Percentiles rank a stretch among this genome's conserved stretches.
Evolutionary conservation across 2,329 filamentous ascomycete genomes (phyloP).

Genomic region (Macrophomina phaseolina): DNA sequence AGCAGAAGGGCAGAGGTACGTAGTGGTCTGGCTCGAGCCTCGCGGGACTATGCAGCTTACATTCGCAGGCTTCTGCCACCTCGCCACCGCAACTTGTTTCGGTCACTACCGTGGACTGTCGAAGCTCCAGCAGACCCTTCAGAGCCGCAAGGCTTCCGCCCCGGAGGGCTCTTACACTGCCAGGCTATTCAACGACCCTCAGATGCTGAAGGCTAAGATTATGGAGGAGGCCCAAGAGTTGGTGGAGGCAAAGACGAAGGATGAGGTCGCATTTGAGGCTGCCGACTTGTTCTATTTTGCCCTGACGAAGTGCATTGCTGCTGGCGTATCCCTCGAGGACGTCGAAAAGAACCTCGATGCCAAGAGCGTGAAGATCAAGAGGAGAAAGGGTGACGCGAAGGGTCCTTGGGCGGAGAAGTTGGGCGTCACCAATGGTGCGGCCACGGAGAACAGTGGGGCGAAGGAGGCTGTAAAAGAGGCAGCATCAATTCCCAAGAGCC

Average conservation of each 20-base stretch:
- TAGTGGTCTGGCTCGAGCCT: neutral
- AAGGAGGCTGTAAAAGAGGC: constrained; percentile 57
- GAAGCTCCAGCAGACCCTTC: constrained; percentile 84
- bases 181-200: constrained; percentile 87
- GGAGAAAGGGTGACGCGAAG: constrained; percentile 92
- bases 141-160: constrained; percentile 79
- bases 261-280: constrained; percentile 91
- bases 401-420: constrained; percentile 88
- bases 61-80: constrained; percentile 78
- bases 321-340: constrained; percentile 84
- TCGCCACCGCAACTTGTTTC: constrained; percentile 91
- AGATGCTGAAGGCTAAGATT: constrained; percentile 91
- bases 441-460: constrained; percentile 30
- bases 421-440: constrained; percentile 32
- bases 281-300: constrained; percentile 97
- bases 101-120: constrained; percentile 82
- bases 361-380: constrained; percentile 94
- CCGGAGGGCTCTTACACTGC: constrained; percentile 93
- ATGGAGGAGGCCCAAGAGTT: constrained; percentile 98
- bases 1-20: constrained; percentile 77
- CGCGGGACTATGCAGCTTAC: neutral
- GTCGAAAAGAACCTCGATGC: constrained; percentile 91
- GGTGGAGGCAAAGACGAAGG: constrained; percentile 80
- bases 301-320: constrained; percentile 82
- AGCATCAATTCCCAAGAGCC: constrained; percentile 59